These are phyloP conservation scores for Fusarium globosum DNA, from an alignment of 2,329 filamentous ascomycete species.

Conservation along the genomic window DNA sequence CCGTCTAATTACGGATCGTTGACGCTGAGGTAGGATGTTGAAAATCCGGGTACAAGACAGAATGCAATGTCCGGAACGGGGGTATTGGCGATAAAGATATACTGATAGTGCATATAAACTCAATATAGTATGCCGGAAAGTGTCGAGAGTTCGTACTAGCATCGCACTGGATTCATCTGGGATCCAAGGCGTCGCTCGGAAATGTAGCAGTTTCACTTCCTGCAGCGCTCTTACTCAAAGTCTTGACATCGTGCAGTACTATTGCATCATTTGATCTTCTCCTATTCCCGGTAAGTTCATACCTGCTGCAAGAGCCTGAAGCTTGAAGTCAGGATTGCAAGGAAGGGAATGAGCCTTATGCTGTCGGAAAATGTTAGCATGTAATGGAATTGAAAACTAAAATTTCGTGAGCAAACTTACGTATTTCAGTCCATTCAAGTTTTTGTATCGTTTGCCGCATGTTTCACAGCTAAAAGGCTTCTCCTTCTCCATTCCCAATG, in stretches of 20 bases:
- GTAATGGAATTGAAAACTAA: neutral
- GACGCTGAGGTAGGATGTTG: constrained; percentile 38
- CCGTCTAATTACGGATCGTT: constrained; percentile 17
- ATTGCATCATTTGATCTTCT: constrained; percentile 57
- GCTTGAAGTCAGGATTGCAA: constrained; percentile 83
- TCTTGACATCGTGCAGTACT: constrained; percentile 4
- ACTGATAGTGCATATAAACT: constrained; percentile 13
- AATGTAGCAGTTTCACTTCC: neutral
- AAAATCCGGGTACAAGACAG: constrained; percentile 13
- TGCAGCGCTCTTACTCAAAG: neutral
- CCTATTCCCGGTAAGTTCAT: constrained; percentile 57
- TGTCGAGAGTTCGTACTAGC: constrained; percentile 14
- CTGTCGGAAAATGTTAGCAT: constrained; percentile 55
- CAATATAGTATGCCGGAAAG: constrained; percentile 32
- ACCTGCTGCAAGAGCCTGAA: constrained; percentile 57
- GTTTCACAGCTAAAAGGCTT: constrained; percentile 98
- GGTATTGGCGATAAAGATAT: constrained; percentile 37
- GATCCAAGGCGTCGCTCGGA: neutral
- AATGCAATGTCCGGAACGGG: constrained; percentile 11
- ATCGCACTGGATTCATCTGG: neutral
- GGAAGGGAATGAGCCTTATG: constrained; percentile 86
- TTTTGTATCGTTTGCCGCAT: constrained; percentile 99
- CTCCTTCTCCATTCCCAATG: constrained; percentile 99
- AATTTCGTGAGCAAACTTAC: constrained; percentile 57
- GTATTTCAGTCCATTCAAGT: constrained; percentile 98